phyloP scores from a whole-genome alignment of 768 basidiomycete species.

The Tulasnella sp. region DNA sequence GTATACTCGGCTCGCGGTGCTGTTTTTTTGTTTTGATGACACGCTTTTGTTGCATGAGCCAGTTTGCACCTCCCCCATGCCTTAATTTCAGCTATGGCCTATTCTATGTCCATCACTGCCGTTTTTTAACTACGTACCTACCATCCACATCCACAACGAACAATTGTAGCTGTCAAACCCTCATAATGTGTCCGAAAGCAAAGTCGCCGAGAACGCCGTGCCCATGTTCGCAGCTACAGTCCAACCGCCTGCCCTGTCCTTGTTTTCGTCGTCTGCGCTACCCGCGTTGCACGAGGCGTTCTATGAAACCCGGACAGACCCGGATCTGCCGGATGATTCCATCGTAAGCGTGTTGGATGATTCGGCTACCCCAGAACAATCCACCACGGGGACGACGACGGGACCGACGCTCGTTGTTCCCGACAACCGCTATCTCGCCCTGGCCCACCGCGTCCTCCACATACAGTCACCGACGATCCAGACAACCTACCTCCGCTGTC shows the following conservation, averaged over 20 bases:
- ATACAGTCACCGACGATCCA: conserved; percentile 64
- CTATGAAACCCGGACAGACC: conserved; percentile 31
- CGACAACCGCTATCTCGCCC: conserved; percentile 25
- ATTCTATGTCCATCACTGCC: no score
- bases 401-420: conserved; percentile 38
- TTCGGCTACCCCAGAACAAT: no score
- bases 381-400: conserved; percentile 30
- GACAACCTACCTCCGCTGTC: conserved; percentile 56
- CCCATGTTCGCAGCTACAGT: conserved; percentile 47
- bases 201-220: no score
- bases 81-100: no score
- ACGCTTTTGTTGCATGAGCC: no score
- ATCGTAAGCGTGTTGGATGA: background rate
- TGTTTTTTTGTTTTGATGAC: no score
- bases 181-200: no score
- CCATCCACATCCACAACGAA: no score
- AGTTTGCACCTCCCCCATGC: no score
- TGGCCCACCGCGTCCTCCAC: conserved; percentile 46
- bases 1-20: no score
- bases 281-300: conserved; percentile 40
- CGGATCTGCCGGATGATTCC: background rate
- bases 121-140: no score
- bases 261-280: conserved; percentile 62
- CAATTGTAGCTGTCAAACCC: no score
- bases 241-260: conserved; percentile 51